Base-by-base conservation (phyloP, 164 flowering plant species). In the Aristolochia californica region DNA sequence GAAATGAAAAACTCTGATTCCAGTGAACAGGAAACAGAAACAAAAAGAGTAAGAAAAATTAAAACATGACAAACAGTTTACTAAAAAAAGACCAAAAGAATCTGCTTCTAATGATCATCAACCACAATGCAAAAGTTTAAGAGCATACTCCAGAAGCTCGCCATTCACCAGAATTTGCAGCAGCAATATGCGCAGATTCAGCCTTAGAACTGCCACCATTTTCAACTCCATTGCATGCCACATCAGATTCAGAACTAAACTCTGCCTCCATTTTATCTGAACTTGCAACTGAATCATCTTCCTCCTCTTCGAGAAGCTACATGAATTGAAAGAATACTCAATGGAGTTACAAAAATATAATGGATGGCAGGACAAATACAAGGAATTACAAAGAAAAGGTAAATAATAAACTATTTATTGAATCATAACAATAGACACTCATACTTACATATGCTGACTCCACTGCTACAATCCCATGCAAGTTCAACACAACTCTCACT, bases 381-480 rank as follows among this genome's bases (percentile, higher is more conserved):
- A 15, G 3, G 43, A 20, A 45, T 26, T 8, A n/a, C 4, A 30
- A 9, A 5, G 48, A 8, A 13, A 5, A 9, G 10, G 40, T 12
- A 34, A 43, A 57, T 26, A 11, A 52, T 45, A 13, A n/a, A 26
- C 22, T 57, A 34, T 40, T 22, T 11, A 51, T 21, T 57, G 40
- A 43, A 57, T 16, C 23, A 53, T n/a, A 13, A 48, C 34, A n/a
- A 2, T 3, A 15, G 13, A 30, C 10, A 27, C 43, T 18, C 16
- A 57, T 54, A 73, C 87, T 79, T 69, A 91, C 97, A 26, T 72
- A 65, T 44, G 89, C 97, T 16, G 91, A 80, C 40, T 82, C 80
- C 62, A 91, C 70, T 30, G 70, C 66, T 56, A 88, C 77, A 70
- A 86, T 80, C 49, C 96, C 97, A 69, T 88, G 83, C 23, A 88